Evolutionary conservation across 2,329 filamentous ascomycete genomes (phyloP), one percentile per base, ranked within the genome.

Genomic region (Xylaria sp.): DNA sequence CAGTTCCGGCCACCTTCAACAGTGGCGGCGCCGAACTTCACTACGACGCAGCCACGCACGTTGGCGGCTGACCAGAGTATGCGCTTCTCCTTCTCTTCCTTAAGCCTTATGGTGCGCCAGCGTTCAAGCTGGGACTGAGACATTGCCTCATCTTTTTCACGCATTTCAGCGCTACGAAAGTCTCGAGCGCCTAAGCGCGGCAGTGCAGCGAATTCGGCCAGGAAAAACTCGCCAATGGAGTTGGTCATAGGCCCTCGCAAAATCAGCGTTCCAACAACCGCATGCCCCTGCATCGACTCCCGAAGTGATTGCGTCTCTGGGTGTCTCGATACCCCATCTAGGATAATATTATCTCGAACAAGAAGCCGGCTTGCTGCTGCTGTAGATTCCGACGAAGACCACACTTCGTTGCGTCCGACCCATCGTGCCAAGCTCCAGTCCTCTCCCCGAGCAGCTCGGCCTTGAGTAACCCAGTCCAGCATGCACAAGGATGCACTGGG

Each of bases 381-480:
- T 18, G 66, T 59, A 1, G 64, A 63, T 56, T 68, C 57, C 2
- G 70, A 65, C 1, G 65, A 57, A 39, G 75, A 69, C 86, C 89
- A 93, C n/a, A 97, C 81, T 74, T 99, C 94, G 68, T 97, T 97
- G 60, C 89, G 82, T 8, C 91, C 92, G 54, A 79, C 84, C 85
- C 94, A 97, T 58, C 81, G 82, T 52, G 81, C 76, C 56, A 97
- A 86, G 63, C 87, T 87, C 94, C 94, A 99, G 59, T 91, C 82
- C 74, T 99, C 94, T 20, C 92, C 92, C 43, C 90, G 84, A 4
- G 94, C 92, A 4, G 81, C 84, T 17, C 94, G 85, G 7, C 94
- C 94, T 67, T 93, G 90, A 2, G 87, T 95, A 6, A 97, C 92
- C 94, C 94, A 99, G 72, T 99, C 94, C 42, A 96, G 77, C 2